Evolutionary conservation across 768 basidiomycete genomes (phyloP).

Genomic region (Suillus occidentalis): DNA sequence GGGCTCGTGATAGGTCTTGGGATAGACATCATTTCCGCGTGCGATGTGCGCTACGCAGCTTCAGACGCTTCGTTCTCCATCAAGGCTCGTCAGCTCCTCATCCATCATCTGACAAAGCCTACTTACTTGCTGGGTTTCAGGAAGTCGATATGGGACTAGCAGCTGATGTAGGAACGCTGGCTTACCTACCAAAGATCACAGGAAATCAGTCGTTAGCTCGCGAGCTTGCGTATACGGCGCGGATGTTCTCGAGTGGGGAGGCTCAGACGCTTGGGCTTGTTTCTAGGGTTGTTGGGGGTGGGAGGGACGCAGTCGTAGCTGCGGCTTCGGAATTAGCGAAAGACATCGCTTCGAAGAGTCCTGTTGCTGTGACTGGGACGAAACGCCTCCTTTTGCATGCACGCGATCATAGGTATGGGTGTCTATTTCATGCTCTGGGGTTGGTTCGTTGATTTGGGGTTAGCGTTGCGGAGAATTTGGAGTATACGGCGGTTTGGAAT

Average conservation of each 20-base stretch:
- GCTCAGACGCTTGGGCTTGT: slow-evolving; percentile 72
- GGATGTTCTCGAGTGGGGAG: slow-evolving; percentile 67
- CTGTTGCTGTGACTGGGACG: slow-evolving; percentile 72
- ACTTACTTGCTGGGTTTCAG: slow-evolving; percentile 35
- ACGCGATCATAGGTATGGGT: slow-evolving; percentile 69
- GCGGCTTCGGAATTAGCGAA: slow-evolving; percentile 67
- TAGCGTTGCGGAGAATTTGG: slow-evolving; percentile 47
- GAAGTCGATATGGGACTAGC: slow-evolving; percentile 88
- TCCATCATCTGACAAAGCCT: not conserved
- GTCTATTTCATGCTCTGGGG: not conserved
- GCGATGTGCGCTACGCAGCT: slow-evolving; percentile 79
- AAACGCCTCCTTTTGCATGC: slow-evolving; percentile 80
- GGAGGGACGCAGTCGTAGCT: slow-evolving; percentile 60
- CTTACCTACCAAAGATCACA: slow-evolving; percentile 74
- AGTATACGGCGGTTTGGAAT: slow-evolving; percentile 62
- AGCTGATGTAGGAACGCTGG: slow-evolving; percentile 85
- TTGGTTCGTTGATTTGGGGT: not conserved
- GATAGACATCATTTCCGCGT: slow-evolving; percentile 65
- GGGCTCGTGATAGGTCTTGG: slow-evolving; percentile 76
- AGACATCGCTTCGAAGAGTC: slow-evolving; percentile 72
- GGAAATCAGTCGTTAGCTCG: slow-evolving; percentile 71
- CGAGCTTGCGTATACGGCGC: slow-evolving; percentile 76
- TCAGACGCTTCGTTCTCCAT: slow-evolving; percentile 64
- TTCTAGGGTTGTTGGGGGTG: slow-evolving; percentile 68
- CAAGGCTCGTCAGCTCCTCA: slow-evolving; percentile 49